Conservation (phyloP, 1,284 basidiomycete genomes). For the Xerocomus minutiporus region DNA sequence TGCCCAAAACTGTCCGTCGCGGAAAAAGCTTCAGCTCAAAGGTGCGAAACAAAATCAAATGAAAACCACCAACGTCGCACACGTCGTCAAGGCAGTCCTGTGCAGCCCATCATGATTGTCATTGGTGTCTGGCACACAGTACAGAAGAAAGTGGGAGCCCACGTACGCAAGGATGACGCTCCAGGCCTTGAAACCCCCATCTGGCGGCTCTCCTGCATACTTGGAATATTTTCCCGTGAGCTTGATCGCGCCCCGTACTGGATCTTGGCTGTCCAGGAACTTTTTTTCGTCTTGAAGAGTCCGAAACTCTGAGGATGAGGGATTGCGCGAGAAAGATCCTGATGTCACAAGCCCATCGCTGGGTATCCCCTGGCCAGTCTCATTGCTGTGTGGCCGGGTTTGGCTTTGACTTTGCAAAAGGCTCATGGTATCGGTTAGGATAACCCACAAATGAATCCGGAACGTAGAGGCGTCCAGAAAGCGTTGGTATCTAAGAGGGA, state of each 20-base stretch:
- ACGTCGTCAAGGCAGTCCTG: constrained; percentile 21
- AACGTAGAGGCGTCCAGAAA: not conserved
- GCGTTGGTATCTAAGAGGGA: not conserved
- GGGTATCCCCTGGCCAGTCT: not conserved
- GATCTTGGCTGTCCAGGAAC: not conserved
- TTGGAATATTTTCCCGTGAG: constrained; percentile 19
- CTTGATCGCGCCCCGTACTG: constrained; percentile 4
- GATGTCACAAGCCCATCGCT: not conserved
- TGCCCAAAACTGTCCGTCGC: constrained; percentile 22
- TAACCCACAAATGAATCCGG: not conserved
- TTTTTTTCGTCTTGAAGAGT: constrained; percentile 11
- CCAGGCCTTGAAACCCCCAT: constrained; percentile 54
- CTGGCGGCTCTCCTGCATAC: constrained; percentile 34
- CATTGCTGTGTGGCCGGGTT: not conserved
- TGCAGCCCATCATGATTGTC: not conserved
- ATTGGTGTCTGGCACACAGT: constrained; percentile 2
- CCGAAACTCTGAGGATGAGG: not conserved
- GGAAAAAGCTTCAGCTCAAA: constrained; percentile 3
- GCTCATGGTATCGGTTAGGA: constrained; percentile 1
- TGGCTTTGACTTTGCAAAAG: not conserved
- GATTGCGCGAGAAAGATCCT: not conserved
- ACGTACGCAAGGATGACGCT: constrained; percentile 44
- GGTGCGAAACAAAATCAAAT: not conserved
- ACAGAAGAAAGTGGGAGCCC: not conserved
- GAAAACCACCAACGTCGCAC: constrained; percentile 7